Percentiles rank a stretch among this genome's conserved stretches.
Evolutionary conservation across 306 rosid species (phyloP).

Genomic region (Quercus robur): DNA sequence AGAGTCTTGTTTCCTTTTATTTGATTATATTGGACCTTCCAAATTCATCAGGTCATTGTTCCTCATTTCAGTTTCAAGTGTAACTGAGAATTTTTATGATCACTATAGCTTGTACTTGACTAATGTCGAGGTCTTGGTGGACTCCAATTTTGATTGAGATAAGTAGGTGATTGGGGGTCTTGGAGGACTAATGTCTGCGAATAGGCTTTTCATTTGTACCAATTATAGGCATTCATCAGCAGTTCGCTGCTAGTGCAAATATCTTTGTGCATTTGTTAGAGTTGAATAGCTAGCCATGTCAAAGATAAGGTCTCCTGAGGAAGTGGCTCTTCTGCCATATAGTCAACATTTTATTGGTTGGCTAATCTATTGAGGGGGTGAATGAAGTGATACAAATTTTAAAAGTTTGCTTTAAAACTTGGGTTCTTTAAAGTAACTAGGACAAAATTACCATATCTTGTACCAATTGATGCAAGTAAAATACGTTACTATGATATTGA

Average conservation of each 20-base stretch:
- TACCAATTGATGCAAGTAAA: background rate
- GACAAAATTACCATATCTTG: background rate
- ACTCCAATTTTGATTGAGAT: background rate
- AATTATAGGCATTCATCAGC: background rate
- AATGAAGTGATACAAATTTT: background rate
- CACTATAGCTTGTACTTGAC: background rate
- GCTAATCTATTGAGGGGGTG: background rate
- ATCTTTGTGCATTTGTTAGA: background rate
- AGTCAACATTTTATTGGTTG: background rate
- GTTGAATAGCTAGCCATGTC: background rate
- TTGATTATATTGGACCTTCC: background rate
- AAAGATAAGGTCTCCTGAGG: background rate
- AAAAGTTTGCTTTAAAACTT: background rate
- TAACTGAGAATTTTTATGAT: background rate
- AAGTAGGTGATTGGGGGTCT: background rate
- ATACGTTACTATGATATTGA: background rate
- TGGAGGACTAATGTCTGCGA: background rate
- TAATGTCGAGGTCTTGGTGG: conserved; percentile 7
- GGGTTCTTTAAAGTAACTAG: background rate
- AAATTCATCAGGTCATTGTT: background rate
- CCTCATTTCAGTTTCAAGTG: background rate
- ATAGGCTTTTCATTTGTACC: background rate
- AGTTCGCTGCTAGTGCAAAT: background rate
- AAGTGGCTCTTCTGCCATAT: background rate
- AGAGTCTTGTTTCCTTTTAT: conserved; percentile 8